Evolutionary conservation across 1,284 basidiomycete genomes (phyloP), one percentile per base, ranked within the genome.

Genomic region (Schizophyllum amplum): DNA sequence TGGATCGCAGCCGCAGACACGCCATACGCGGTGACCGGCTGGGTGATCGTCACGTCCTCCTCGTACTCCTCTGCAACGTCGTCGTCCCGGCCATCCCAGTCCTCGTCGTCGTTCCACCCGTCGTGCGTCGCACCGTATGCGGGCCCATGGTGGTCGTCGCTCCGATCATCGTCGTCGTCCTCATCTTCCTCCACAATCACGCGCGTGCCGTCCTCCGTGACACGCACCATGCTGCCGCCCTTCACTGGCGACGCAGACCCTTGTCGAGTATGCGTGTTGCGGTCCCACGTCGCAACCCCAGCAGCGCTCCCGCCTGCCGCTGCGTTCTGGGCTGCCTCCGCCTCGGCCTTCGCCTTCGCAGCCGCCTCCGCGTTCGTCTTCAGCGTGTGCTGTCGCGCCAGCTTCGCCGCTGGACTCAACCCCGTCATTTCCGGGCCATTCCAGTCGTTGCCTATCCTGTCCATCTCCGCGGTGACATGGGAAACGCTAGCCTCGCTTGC

Each of bases 351-450:
- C 22, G 72, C 68, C 24, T 62, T 55, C 61, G 62, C 67, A 17
- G 67, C 70, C 27, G 68, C 62, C 33, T 42, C 90, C 1, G 91
- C 91, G 62, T 89, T 90, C 57, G 81, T 84, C 74, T 87, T 90
- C 61, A 90, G 77, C 21, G 93, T 91, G 69, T 98, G 94, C 69
- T 94, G 92, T 50, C 93, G 73, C 0, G 92, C 94, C 13, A 97
- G 82, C 67, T 91, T 89, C 0, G 95, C 96, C 24, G 96, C 95
- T 3, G 95, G 95, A 62, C 90, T 92, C 55, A 98, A 78, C 7
- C 93, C 94, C 51, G 80, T 82, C 69, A 92, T 72, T 53, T 83
- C 81, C 1, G 77, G 24, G 13, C 21, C 72, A 51, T 70, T 69
- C 68, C 67, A 81, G 80, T 78, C 81, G 47, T 70, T 67, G 54